Base-by-base conservation (phyloP, 2,329 filamentous ascomycete species). In the Diaporthe nobilis region DNA sequence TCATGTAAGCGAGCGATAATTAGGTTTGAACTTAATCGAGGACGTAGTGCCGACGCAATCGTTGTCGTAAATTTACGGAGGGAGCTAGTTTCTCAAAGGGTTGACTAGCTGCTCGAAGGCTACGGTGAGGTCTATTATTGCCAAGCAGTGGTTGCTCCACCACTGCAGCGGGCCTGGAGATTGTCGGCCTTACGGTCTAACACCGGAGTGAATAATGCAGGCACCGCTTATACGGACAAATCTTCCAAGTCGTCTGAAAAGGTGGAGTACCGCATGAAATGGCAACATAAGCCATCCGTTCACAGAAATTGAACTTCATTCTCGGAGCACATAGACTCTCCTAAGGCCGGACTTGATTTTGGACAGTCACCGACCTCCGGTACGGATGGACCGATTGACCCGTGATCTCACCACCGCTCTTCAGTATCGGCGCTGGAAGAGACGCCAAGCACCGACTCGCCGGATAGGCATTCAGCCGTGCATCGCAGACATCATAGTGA, bases 131-230 rank as follows among this genome's bases (percentile, higher is more conserved):
- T 44, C 15, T 42, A 15, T 25, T 15, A 25, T n/a, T 20, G 58
- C 58, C 37, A 61, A 61, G 58, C n/a, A 28, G 22, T 28, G 22
- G 58, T 42, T 42, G 58, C 58, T 28, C 58, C 58, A 61, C 58
- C n/a, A 25, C 37, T 25, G 37, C n/a, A 25, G 58, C 17, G 37
- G 37, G 17, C 15, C 37, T 61, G 58, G 58, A 61, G 58, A 61
- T 61, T 25, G 25, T 28, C 58, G 58, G 58, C 7, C n/a, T 17
- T 61, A 61, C 4, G 58, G 58, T 28, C 37, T 61, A 42, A 28
- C 58, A 42, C 58, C n/a, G 39, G 12, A 42, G 58, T 28, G 6
- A 17, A 44, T 20, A 25, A 4, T 28, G 58, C 12, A n/a, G 20
- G n/a, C 12, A 4, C 34, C 22, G 34, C 22, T 10, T 3, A 9